Conservation (phyloP, 305 asterid genomes). For the Plantago lanceolata region DNA sequence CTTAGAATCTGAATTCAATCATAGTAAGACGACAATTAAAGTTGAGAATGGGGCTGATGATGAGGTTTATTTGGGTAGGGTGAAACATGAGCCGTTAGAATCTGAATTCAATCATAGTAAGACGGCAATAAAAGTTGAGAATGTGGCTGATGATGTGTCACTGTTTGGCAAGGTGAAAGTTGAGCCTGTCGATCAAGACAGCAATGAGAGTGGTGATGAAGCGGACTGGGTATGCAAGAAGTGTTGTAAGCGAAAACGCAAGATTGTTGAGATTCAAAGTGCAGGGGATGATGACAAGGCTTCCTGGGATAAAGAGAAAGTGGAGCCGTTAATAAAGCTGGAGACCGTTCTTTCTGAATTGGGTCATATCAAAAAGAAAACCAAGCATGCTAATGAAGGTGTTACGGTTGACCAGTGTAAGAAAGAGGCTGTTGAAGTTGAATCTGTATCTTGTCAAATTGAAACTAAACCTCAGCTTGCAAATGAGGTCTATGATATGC, state of each 20-base stretch:
- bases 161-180: slow-evolving; percentile 1
- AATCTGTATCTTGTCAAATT: too few relatives aligned
- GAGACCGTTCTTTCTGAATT: slow-evolving; percentile 5
- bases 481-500: background rate
- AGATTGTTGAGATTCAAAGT: background rate
- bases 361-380: background rate
- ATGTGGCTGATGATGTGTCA: background rate
- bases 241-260: background rate
- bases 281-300: slow-evolving; percentile 3
- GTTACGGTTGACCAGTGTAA: too few relatives aligned
- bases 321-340: slow-evolving; percentile 5
- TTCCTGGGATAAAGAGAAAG: slow-evolving; percentile 8
- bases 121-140: background rate
- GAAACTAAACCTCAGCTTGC: background rate
- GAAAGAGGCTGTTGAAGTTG: background rate
- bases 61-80: too few relatives aligned
- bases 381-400: background rate
- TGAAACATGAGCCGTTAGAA: too few relatives aligned
- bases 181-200: background rate
- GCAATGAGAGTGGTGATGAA: slow-evolving; percentile 4
- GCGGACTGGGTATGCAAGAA: background rate
- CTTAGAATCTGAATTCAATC: too few relatives aligned
- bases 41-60: too few relatives aligned
- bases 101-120: too few relatives aligned
- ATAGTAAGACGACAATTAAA: background rate